Conservation (phyloP, 352 stramenopile species). For the Chrysophaeum taylorii region DNA sequence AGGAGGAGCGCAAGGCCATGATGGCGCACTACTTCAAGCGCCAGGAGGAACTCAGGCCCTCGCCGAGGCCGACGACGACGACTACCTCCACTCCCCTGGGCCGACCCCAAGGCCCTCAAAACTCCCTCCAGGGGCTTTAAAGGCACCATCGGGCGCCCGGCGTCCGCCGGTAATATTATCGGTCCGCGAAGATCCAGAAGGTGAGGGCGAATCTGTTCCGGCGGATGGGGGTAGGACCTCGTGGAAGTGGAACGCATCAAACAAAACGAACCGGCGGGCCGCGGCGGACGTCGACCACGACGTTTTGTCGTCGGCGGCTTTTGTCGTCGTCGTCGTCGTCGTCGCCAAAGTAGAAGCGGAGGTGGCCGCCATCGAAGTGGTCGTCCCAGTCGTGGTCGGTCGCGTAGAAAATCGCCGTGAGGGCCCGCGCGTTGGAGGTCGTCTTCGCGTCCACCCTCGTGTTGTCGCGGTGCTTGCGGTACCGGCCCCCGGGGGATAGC, state of each 20-base stretch:
- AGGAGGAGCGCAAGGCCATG: constrained; percentile 90
- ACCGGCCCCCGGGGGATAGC: background rate
- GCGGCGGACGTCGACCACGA: background rate
- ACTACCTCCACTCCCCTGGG: constrained; percentile 87
- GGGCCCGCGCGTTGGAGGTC: background rate
- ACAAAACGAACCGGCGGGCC: background rate
- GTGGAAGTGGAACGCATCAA: background rate
- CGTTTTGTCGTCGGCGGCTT: too few relatives aligned
- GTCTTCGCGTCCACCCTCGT: background rate
- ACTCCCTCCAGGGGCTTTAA: constrained; percentile 74
- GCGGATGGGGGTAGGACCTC: background rate
- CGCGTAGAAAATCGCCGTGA: background rate
- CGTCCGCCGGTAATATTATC: too few relatives aligned
- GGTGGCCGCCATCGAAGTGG: background rate
- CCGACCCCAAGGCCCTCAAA: constrained; percentile 83
- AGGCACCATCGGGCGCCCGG: too few relatives aligned
- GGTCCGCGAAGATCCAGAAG: constrained; percentile 3
- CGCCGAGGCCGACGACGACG: constrained; percentile 75
- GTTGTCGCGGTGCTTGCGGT: background rate
- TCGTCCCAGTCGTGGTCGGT: too few relatives aligned
- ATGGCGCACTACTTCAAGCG: constrained; percentile 84
- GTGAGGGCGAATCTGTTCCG: background rate
- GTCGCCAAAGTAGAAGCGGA: background rate
- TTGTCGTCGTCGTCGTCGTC: background rate
- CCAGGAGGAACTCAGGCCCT: constrained; percentile 64